A percentile compares a stretch with the other conserved stretches of the same genome.
Conservation (phyloP, 148 eudicot genomes). For the Arctostaphylos glauca region DNA sequence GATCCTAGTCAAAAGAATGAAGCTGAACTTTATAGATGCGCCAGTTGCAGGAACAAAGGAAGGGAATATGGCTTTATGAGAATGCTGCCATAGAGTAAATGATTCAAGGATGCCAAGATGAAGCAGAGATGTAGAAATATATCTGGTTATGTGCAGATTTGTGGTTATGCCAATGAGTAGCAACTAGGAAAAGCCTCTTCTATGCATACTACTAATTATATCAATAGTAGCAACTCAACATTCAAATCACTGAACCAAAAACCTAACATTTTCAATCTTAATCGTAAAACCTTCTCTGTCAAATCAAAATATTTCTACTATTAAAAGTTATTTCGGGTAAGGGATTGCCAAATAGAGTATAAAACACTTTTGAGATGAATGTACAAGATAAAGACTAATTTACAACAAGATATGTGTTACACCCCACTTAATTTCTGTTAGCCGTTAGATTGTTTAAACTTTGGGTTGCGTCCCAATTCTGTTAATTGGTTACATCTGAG, state of each 20-base stretch:
- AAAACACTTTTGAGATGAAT: not conserved
- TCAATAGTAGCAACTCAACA: not conserved
- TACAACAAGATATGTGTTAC: not conserved
- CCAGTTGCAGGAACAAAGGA: not conserved
- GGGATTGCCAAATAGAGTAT: no score
- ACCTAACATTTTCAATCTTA: not conserved
- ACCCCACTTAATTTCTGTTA: no score
- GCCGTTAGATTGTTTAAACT: no score
- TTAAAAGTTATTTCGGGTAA: no score
- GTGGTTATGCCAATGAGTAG: not conserved
- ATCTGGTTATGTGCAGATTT: not conserved
- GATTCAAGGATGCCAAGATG: no score
- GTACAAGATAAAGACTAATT: not conserved
- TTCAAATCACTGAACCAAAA: not conserved
- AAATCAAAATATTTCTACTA: not conserved
- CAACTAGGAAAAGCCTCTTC: not conserved
- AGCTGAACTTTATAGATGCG: not conserved
- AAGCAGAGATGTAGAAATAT: not conserved
- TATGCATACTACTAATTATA: not conserved
- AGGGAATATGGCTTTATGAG: not conserved
- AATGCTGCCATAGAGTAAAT: not conserved
- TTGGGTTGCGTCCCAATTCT: no score
- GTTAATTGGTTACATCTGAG: no score
- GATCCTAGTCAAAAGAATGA: conserved; percentile 5
- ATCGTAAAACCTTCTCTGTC: not conserved